Percentiles rank a stretch among this genome's conserved stretches.
Conservation (phyloP, 202 grass and related monocot species). For the Panicum hallii region DNA sequence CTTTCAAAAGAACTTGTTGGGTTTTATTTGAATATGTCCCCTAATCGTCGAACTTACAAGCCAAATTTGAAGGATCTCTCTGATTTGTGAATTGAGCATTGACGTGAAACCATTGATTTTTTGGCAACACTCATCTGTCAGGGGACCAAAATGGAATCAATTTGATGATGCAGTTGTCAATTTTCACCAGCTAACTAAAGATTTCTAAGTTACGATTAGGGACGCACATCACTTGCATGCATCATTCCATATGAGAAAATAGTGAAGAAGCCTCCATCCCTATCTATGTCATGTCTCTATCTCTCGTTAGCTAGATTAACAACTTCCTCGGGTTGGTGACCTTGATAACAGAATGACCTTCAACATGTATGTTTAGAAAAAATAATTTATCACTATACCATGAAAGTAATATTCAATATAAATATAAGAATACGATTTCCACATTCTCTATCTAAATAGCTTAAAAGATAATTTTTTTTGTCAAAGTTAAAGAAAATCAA, state of each 20-base stretch:
- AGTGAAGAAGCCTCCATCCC: background rate
- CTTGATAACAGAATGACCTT: too few relatives aligned
- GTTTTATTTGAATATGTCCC: background rate
- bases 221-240: background rate
- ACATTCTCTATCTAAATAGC: background rate
- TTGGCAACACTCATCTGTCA: background rate
- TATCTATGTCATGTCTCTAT: too few relatives aligned
- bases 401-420: background rate
- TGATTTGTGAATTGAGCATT: background rate
- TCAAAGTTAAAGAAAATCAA: too few relatives aligned
- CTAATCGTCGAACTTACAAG: background rate
- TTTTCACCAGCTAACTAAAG: background rate
- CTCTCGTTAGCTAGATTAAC: too few relatives aligned
- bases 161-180: background rate
- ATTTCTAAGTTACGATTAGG: background rate
- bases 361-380: too few relatives aligned
- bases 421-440: background rate
- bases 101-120: background rate
- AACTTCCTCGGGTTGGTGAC: too few relatives aligned
- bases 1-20: background rate
- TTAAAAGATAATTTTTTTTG: too few relatives aligned
- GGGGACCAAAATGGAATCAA: background rate
- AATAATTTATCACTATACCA: too few relatives aligned
- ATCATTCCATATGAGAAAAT: background rate
- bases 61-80: background rate